phyloP scores from a whole-genome alignment of 441 rosid species.

The Metrosideros polymorpha region DNA sequence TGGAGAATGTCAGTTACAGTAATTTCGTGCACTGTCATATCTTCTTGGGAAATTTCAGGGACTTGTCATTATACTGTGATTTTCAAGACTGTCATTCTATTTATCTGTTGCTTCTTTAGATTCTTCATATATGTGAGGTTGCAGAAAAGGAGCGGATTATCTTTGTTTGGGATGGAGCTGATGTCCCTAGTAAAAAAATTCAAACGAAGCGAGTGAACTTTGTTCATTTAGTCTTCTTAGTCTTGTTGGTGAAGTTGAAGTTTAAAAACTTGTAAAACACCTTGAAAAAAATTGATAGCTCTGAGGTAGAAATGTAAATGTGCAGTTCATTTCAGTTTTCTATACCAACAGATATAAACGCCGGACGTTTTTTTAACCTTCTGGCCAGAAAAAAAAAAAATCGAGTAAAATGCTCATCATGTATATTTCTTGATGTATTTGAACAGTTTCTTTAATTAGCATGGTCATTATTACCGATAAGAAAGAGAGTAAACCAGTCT shows the following conservation, averaged over 20 bases:
- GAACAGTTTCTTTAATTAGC: background rate
- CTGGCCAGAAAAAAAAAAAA: background rate
- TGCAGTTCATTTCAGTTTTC: background rate
- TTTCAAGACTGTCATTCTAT: background rate
- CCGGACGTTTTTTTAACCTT: background rate
- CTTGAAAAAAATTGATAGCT: background rate
- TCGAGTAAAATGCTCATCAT: background rate
- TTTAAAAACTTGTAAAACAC: background rate
- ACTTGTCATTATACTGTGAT: background rate
- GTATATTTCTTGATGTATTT: background rate
- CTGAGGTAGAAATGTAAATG: background rate
- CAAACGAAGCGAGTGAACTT: slow-evolving; percentile 36
- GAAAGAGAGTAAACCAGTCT: background rate
- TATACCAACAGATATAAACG: background rate
- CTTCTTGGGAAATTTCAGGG: background rate
- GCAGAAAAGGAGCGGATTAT: slow-evolving; percentile 28
- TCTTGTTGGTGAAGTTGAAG: background rate
- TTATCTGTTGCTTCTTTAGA: slow-evolving; percentile 28
- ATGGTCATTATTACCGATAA: background rate
- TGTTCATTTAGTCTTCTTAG: background rate
- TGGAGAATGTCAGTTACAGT: background rate
- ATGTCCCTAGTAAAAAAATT: slow-evolving; percentile 47
- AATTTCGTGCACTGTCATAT: background rate
- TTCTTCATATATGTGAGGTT: slow-evolving; percentile 45
- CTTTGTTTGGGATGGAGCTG: slow-evolving; percentile 96